Conservation (phyloP, 1,139 yeast species). For the Pichia sp. region DNA sequence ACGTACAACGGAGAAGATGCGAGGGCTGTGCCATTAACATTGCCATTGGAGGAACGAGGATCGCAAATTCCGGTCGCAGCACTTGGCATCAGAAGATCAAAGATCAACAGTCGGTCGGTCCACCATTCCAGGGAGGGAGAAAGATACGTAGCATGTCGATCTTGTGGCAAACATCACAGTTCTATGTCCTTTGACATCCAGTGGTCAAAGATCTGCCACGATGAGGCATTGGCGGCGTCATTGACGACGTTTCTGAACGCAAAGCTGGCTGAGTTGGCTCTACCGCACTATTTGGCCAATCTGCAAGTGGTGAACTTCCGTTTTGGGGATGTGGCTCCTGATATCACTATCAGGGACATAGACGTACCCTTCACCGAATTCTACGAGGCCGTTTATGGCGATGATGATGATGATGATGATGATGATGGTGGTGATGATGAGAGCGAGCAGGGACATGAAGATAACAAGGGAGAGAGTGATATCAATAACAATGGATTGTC, state of each 20-base stretch:
- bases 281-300: constrained; percentile 73
- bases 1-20: no score
- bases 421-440: background rate
- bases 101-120: no score
- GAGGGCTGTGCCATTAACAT: no score
- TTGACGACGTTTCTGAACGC: constrained; percentile 60
- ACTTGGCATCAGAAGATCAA: no score
- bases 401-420: background rate
- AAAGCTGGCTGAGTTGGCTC: constrained; percentile 51
- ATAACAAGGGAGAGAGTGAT: background rate
- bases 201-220: constrained; percentile 66
- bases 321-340: constrained; percentile 74
- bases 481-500: background rate
- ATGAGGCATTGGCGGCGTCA: constrained; percentile 43
- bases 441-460: no score
- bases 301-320: constrained; percentile 65
- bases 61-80: no score
- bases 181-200: constrained; percentile 94
- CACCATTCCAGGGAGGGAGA: no score
- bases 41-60: no score
- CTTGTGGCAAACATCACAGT: no score
- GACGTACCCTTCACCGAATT: constrained; percentile 87
- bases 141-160: no score
- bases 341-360: constrained; percentile 69
- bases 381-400: constrained; percentile 31